Percentiles rank a stretch among this genome's conserved stretches.
Conservation (phyloP, 2,329 filamentous ascomycete genomes). For the Clonostachys sp. region DNA sequence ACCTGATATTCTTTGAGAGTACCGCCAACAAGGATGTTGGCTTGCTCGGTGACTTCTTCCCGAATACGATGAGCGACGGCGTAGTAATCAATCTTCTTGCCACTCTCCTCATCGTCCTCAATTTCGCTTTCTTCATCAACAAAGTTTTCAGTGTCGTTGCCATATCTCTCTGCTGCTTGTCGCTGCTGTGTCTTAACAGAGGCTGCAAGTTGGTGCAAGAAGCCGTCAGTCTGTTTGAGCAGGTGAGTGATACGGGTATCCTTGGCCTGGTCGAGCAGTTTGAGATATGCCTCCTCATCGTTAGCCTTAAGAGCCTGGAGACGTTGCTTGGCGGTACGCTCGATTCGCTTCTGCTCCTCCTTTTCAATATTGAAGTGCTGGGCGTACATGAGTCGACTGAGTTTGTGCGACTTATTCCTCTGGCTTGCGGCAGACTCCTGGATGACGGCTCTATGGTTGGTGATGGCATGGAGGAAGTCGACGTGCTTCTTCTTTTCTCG, state of each 20-base stretch:
- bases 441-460: slow-evolving; percentile 77
- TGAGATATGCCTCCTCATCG: slow-evolving; percentile 98
- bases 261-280: slow-evolving; percentile 95
- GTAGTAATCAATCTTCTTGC: slow-evolving; percentile 94
- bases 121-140: slow-evolving; percentile 62
- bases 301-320: slow-evolving; percentile 97
- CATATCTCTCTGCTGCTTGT: slow-evolving; percentile 73
- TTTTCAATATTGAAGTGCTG: slow-evolving; percentile 97
- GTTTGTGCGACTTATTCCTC: slow-evolving; percentile 73
- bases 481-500: slow-evolving; percentile 97
- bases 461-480: slow-evolving; percentile 85
- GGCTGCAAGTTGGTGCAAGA: slow-evolving; percentile 89
- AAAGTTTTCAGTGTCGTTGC: slow-evolving; percentile 47
- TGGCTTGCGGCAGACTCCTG: slow-evolving; percentile 62
- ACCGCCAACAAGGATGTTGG: slow-evolving; percentile 83
- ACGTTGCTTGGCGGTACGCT: slow-evolving; percentile 98
- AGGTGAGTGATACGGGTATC: slow-evolving; percentile 98
- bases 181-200: slow-evolving; percentile 95
- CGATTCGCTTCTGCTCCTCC: slow-evolving; percentile 97
- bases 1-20: slow-evolving; percentile 95
- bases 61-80: slow-evolving; percentile 94
- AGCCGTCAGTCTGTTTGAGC: slow-evolving; percentile 94
- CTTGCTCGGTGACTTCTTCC: slow-evolving; percentile 83
- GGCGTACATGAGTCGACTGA: slow-evolving; percentile 81
- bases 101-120: slow-evolving; percentile 64